Evolutionary conservation across 371 early-diverging fungal species (phyloP), one percentile per base, ranked within the genome.

Genomic region (Mucor circinelloides): DNA sequence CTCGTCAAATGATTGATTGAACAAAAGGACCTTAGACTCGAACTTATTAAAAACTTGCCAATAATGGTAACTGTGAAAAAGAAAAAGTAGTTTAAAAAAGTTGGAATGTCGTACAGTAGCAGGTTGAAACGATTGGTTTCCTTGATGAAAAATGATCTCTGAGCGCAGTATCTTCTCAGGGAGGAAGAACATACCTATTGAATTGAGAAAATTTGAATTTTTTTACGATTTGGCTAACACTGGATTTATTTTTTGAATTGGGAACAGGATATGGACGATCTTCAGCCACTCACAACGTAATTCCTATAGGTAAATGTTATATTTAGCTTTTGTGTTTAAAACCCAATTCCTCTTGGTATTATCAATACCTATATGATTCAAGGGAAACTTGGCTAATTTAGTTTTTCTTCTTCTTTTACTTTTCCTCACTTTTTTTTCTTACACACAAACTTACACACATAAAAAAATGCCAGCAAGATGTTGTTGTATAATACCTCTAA

Each of bases 401-500:
- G 30, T n/a, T 50, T 38, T 60, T 36, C 13, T 10, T 52, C 50
- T 54, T 30, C 21, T 25, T 36, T 36, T 34, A 40, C 31, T 30
- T 57, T 36, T 13, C 36, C 40, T 46, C 19, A 23, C 38, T 66
- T 62, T 55, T 46, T 31, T 38, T 27, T 55, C 13, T 27, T 19
- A 27, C 17, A 30, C 0, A 36, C 50, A 23, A 40, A n/a, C n/a
- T n/a, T n/a, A n/a, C 7, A 40, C 17, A 34, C 42, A 55, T 34
- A 31, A 30, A 25, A 61, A 58, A 27, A 72, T 72, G 72, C 66
- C 72, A 21, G 57, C 60, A 61, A 66, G 65, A 46, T 82, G 80
- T 63, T 82, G 80, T 67, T 82, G 83, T 75, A 76, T 80, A 44
- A 72, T 82, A 63, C 83, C 83, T 48, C 58, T 80, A 56, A 67